Evolutionary conservation across 345 rosid genomes (phyloP), one percentile per base, ranked within the genome.

Genomic region (Melaleuca alternifolia): DNA sequence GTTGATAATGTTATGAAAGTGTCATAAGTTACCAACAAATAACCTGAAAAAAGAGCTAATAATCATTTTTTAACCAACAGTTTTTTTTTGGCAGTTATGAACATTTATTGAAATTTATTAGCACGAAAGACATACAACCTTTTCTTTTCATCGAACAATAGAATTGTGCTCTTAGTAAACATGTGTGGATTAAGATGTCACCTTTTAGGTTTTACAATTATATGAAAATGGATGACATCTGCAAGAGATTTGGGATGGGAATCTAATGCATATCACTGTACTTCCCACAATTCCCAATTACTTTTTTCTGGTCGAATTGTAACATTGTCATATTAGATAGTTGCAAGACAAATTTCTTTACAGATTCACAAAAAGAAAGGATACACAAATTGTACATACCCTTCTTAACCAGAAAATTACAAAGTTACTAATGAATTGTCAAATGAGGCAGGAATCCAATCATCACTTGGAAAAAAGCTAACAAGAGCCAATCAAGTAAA

Each of bases 401-500:
- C 8, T 71, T 71, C 81, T 33, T 37, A 37, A 71, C 33, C 48
- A 71, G 48, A 20, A 71, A 71, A 71, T 37, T 10, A 37, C 24
- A 16, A 71, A 37, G 24, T 37, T 71, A 37, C 48, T 10, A 71
- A 71, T 71, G 48, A 71, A 37, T 71, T 71, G 33, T 71, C 48
- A 18, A 37, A 37, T 71, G 48, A 71, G 81, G 81, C 26, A 37
- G 79, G 26, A 41, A 71, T 21, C 81, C 48, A 5, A 84, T 7
- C 14, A 33, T 53, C 50, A 84, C 26, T 30, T 26, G 26, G 57
- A 46, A 56, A 56, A 54, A 54, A 44, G 71, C 15, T n/a, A 13
- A 46, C 61, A 56, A 65, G 76, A 24, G 11, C 20, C n/a, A 85
- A 85, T 92, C 91, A 97, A 54, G 93, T 91, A 88, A 97, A 96